Base-by-base conservation (phyloP, 176 grass and related monocot species). In the Bromus sterilis region DNA sequence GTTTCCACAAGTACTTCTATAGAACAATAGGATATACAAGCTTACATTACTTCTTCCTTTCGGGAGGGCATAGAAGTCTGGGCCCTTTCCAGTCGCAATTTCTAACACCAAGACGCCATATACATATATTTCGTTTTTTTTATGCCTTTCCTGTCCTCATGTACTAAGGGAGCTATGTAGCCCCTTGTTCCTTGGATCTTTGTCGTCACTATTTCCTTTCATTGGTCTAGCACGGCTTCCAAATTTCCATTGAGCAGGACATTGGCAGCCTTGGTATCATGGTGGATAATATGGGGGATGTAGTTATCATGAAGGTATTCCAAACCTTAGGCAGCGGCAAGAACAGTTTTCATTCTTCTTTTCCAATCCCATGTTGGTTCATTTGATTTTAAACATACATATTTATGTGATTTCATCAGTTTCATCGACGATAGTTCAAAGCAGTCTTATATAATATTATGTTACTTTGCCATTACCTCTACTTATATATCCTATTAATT, bases 81-180 rank as follows among this genome's bases (percentile, higher is more conserved):
- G 83, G 23, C 88, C 83, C 20, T 91, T 78, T 77, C 94, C 94
- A 21, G 94, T 97, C 44, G 91, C 33, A 6, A 93, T 85, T 40
- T 97, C 94, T 60, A 97, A 77, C 13, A 93, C 64, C 49, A 83
- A 77, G 61, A 97, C 74, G 57, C 94, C 94, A 28, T 93, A 97
- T 26, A 91, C 94, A 71, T 83, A 97, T 24, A 97, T 75, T 97
- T 91, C 5, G 86, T 97, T 77, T 89, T 97, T 24, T 79, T 86
- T 28, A 93, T 51, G 94, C 79, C 43, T 82, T 91, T 15, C 94
- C 89, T 14, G 86, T 97, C 25, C 71, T 89, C 39, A 93, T 49
- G 84, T 97, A 97, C 75, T 97, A 91, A 4, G 91, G 91, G 91
- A 78, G 94, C 94, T 72, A 97, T 91, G 70, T 93, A 91, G 60